Base-by-base conservation (phyloP, 1,139 yeast species). In the Hemisphaericaspora xylofermentans region DNA sequence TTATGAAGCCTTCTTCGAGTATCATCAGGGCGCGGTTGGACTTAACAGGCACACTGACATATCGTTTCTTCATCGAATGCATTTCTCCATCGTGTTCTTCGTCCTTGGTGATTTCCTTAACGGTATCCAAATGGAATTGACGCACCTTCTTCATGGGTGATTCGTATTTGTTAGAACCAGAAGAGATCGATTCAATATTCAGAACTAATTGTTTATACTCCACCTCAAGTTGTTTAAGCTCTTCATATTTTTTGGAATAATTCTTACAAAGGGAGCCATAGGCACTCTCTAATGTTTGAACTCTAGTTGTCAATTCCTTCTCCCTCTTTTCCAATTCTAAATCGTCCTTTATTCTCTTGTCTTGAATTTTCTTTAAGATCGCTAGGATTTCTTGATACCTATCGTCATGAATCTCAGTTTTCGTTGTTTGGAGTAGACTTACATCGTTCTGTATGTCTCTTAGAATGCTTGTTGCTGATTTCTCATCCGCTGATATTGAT, bases 41-140 rank as follows among this genome's bases (percentile, higher is more conserved):
- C 6, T 36, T 17, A 7, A 50, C 28, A 8, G 71, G 70, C 0
- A 68, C 62, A 48, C 72, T 68, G 9, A 62, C 63, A 1, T 66
- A 54, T 44, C 74, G 54, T 39, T 63, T 66, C 29, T 36, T 28
- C 8, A 22, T 22, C 13, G 29, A n/a, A n/a, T n/a, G 25, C 12
- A 40, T 33, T 10, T 19, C 34, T 4, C 19, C 25, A 19, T 43
- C 36, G 2, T 46, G 42, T 9, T 31, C 25, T n/a, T 43, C 36
- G 2, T 46, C 43, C 8, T 44, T 43, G 21, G 49, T 52, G 30
- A 61, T 53, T 16, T 53, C 58, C 38, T 46, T 50, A 49, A 65
- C 52, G 33, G 56, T 61, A 18, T 50, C 45, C 3, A 56, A 42
- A 47, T 68, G 74, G 35, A 69, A 54, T 38, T 61, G 61, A 13